Percentiles rank a stretch among this genome's conserved stretches.
phyloP scores from a whole-genome alignment of 495 filamentous ascomycete species.

The Neurospora tetrasperma region DNA sequence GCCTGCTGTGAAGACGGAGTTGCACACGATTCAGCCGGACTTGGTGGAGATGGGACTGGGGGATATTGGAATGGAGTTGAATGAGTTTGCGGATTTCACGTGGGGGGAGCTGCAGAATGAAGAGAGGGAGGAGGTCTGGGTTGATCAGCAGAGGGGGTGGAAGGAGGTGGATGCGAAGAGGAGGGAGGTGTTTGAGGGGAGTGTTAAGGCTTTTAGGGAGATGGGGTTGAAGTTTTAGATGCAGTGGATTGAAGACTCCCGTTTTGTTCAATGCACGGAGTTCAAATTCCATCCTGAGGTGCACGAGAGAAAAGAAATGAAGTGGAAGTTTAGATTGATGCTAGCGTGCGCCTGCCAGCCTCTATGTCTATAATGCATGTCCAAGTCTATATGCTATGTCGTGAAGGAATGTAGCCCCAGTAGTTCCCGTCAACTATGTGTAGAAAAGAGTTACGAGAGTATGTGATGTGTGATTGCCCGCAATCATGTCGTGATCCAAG shows the following conservation, averaged over 20 bases:
- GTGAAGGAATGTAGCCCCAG: neutral
- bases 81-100: conserved; percentile 47
- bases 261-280: too few relatives aligned
- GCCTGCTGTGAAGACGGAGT: conserved; percentile 56
- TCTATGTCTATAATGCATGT: neutral
- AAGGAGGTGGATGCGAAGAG: conserved; percentile 5
- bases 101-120: conserved; percentile 47
- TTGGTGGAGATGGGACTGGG: conserved; percentile 27
- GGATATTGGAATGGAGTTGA: conserved; percentile 49
- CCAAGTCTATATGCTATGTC: neutral
- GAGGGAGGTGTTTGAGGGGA: conserved; percentile 7
- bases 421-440: neutral
- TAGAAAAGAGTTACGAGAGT: too few relatives aligned
- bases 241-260: too few relatives aligned
- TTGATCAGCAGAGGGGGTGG: conserved; percentile 10
- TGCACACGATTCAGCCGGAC: conserved; percentile 42
- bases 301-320: too few relatives aligned
- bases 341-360: neutral
- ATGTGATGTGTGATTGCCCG: neutral
- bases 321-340: too few relatives aligned
- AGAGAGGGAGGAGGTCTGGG: conserved; percentile 34
- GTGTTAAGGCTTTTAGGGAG: conserved; percentile 6
- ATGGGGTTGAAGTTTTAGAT: conserved; percentile 1
- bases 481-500: neutral
- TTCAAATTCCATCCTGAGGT: too few relatives aligned